Base-by-base conservation (phyloP, 495 filamentous ascomycete genomes). In the Penicillium roqueforti region DNA sequence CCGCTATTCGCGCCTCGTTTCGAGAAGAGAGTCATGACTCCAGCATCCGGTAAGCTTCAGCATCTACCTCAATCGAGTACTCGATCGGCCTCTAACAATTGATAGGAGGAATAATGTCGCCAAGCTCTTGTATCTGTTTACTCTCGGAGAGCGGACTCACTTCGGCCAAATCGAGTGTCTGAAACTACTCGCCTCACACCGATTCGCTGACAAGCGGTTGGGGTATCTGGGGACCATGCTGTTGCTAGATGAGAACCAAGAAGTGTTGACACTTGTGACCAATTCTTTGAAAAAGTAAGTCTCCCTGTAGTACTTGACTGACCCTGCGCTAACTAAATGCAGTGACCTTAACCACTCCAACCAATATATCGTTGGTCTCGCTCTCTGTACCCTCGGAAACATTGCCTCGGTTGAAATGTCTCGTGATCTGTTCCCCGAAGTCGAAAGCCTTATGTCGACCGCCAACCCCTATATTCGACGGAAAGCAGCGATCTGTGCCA, bases 141-240 rank as follows among this genome's bases (percentile, higher is more conserved):
- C 93, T 2, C 82, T 98, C n/a, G 93, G 93, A 52, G 93, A 98
- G 71, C 82, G 93, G 54, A 98, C 93, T 55, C 93, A 98, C 75
- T 98, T 98, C 67, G 93, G 93, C 47, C 93, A 98, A 77, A 97
- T 98, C 72, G 93, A 98, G 86, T 98, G 93, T 72, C 80, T 98
- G 66, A 98, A 97, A 73, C 80, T 98, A 40, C 83, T 98, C 16
- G 93, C 93, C 50, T 97, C 95, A 10, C 92, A 95, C 54, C 88
- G 92, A 36, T 98, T 98, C 69, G 93, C 95, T 59, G 93, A 98
- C 79, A 98, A 98, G 76, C 85, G 93, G 38, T 72, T 98, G 64
- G 93, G 93, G 22, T 97, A 98, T 69, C 76, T 98, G 54, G 93
- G 95, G 20, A 97, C 93, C 0, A 98, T 97, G 85, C 74, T 98